Percentiles rank a stretch among this genome's conserved stretches.
These are phyloP conservation scores for Boletus rex-veris DNA, from an alignment of 768 basidiomycete genomes.

Conservation along the genomic window DNA sequence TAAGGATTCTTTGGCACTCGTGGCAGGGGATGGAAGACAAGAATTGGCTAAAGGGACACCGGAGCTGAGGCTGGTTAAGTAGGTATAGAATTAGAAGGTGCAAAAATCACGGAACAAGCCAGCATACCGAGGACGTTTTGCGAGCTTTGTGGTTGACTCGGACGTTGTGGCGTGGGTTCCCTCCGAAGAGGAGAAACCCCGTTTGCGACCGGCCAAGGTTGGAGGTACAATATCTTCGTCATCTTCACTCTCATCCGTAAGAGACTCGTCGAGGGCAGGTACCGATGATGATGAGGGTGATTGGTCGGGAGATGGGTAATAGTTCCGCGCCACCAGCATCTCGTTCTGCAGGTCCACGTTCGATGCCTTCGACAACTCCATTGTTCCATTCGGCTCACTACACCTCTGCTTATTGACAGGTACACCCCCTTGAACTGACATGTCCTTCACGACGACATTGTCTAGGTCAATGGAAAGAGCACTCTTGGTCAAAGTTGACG, in stretches of 20 bases:
- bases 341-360: not conserved
- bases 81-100: not conserved
- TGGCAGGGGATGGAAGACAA: not conserved
- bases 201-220: constrained; percentile 13
- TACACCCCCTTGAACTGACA: constrained; percentile 9
- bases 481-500: constrained; percentile 25
- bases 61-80: not conserved
- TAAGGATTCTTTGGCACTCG: not conserved
- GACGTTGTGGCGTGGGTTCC: not conserved
- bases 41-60: too few species aligned
- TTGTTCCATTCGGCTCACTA: too few species aligned
- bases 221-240: constrained; percentile 11
- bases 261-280: constrained; percentile 2
- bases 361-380: not conserved
- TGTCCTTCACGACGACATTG: constrained; percentile 30
- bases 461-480: constrained; percentile 20
- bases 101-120: not conserved
- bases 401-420: too few species aligned
- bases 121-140: constrained; percentile 14
- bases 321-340: not conserved
- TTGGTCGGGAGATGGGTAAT: constrained; percentile 3
- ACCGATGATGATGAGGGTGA: not conserved
- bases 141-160: not conserved
- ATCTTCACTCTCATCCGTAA: constrained; percentile 12
- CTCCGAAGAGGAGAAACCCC: constrained; percentile 1